Percentiles rank a stretch among this genome's conserved stretches.
Conservation (phyloP, 106 monocot species). For the Acorus gramineus region DNA sequence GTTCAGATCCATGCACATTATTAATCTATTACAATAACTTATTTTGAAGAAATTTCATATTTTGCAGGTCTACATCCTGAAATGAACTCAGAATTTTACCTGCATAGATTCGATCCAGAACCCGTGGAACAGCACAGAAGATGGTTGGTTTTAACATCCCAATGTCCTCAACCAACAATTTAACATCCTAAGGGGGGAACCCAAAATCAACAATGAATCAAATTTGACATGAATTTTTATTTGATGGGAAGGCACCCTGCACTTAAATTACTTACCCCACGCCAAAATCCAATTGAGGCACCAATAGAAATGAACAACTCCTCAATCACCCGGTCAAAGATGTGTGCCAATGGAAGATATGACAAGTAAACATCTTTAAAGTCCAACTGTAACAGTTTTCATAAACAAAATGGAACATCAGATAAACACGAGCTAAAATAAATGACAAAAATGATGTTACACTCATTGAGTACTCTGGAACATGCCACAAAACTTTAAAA, state of each 20-base stretch:
- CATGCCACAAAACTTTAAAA: not conserved
- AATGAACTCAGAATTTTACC: slow-evolving; percentile 18
- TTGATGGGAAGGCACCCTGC: not conserved
- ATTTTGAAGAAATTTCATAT: not conserved
- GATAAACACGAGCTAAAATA: too few relatives aligned
- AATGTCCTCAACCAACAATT: slow-evolving; percentile 78
- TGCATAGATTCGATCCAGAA: slow-evolving; percentile 81
- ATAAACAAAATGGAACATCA: too few relatives aligned
- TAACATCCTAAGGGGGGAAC: slow-evolving; percentile 57
- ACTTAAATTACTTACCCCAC: slow-evolving; percentile 51
- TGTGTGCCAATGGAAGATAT: slow-evolving; percentile 93
- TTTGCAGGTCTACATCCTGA: not conserved
- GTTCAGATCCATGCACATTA: too few relatives aligned
- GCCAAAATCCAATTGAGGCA: slow-evolving; percentile 95
- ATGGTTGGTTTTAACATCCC: slow-evolving; percentile 73
- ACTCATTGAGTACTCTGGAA: too few relatives aligned
- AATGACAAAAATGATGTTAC: too few relatives aligned
- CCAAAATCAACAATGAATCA: not conserved
- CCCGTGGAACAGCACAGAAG: slow-evolving; percentile 95
- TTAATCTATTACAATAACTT: too few relatives aligned
- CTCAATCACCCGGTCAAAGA: slow-evolving; percentile 91
- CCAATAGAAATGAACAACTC: slow-evolving; percentile 80
- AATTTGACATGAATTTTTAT: not conserved
- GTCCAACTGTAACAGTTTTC: slow-evolving; percentile 30
- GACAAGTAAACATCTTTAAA: slow-evolving; percentile 74